Percentiles rank a stretch among this genome's conserved stretches.
Evolutionary conservation across 148 eudicot species (phyloP).

Genomic region (Arbutus unedo): DNA sequence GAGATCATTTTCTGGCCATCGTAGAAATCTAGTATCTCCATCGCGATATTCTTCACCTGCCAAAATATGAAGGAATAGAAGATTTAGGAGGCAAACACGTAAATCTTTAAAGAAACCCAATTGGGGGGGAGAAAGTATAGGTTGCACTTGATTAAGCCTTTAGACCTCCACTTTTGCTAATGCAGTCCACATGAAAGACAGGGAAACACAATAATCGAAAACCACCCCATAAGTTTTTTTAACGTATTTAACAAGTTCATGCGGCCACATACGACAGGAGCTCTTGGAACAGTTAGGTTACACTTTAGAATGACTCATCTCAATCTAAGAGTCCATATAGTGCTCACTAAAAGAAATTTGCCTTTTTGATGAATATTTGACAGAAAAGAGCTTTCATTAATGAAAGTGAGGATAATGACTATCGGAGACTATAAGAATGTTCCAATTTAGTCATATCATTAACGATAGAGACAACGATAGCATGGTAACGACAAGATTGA

Average conservation of each 20-base stretch:
- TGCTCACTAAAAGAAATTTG: not conserved
- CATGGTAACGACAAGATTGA: not conserved
- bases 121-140: not conserved
- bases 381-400: not conserved
- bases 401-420: not conserved
- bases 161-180: not conserved
- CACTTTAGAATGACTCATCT: not conserved
- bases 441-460: not conserved
- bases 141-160: not conserved
- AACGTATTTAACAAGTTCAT: not conserved
- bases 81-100: not conserved
- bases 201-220: not conserved
- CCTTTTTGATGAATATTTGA: not conserved
- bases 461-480: not conserved
- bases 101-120: not conserved
- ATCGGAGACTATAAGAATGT: not conserved
- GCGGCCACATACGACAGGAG: not conserved
- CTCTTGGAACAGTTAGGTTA: not conserved
- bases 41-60: slow-evolving; percentile 94
- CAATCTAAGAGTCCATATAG: not conserved
- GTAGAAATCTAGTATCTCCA: slow-evolving; percentile 92
- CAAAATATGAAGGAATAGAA: not conserved
- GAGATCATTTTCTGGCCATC: slow-evolving; percentile 63
- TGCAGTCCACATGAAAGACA: not conserved
- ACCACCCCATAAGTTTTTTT: not conserved